phyloP scores from a whole-genome alignment of 352 stramenopile genomes.

The Globisporangium yorkense region DNA sequence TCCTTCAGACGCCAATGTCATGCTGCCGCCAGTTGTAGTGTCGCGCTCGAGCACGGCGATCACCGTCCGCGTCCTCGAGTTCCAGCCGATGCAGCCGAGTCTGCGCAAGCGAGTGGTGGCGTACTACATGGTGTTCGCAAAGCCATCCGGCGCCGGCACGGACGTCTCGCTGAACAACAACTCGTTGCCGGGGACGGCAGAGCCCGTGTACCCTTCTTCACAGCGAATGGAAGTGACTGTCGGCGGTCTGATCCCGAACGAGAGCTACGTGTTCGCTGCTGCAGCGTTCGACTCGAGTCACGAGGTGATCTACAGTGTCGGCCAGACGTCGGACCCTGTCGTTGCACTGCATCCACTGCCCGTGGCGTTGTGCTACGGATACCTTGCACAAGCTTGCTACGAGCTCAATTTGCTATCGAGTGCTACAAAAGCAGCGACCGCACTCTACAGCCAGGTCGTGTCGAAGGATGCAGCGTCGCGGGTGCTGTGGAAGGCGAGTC shows the following conservation, averaged over 20 bases:
- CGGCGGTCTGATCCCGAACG: conserved; percentile 49
- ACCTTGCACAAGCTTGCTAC: conserved; percentile 53
- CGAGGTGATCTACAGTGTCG: conserved; percentile 63
- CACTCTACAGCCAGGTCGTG: conserved; percentile 44
- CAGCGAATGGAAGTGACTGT: conserved; percentile 26
- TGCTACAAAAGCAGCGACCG: conserved; percentile 31
- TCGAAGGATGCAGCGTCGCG: conserved; percentile 23
- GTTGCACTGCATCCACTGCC: conserved; percentile 63
- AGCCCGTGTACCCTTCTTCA: conserved; percentile 26
- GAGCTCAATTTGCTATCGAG: conserved; percentile 20
- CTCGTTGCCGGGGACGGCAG: conserved; percentile 50
- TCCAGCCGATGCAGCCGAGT: conserved; percentile 19
- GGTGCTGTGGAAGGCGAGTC: conserved; percentile 43
- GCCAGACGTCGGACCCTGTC: conserved; percentile 51
- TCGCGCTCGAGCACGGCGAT: conserved; percentile 47
- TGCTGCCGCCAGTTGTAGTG: conserved; percentile 41
- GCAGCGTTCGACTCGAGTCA: conserved; percentile 64
- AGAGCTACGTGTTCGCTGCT: conserved; percentile 81
- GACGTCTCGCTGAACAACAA: conserved; percentile 75
- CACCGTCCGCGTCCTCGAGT: conserved; percentile 38
- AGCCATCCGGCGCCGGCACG: conserved; percentile 59
- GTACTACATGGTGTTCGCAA: conserved; percentile 81
- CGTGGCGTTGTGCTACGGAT: conserved; percentile 59
- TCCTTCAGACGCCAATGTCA: conserved; percentile 8
- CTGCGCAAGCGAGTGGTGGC: conserved; percentile 26